phyloP scores from a whole-genome alignment of 306 rosid genomes.

The Rubus parviflorus region DNA sequence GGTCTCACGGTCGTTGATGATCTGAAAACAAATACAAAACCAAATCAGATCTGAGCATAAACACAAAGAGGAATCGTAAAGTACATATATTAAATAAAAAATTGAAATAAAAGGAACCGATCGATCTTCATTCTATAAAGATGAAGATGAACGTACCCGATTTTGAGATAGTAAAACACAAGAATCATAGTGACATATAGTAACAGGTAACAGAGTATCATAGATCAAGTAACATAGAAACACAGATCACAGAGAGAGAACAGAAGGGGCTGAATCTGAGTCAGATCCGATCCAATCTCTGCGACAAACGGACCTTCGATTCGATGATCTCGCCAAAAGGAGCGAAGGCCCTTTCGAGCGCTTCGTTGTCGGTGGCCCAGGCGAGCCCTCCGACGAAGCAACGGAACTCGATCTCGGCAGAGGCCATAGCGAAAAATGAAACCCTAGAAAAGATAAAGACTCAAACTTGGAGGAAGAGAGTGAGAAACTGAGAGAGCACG shows the following conservation, averaged over 20 bases:
- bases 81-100: neutral
- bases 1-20: conserved; percentile 89
- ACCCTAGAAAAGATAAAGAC: neutral
- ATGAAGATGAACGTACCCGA: conserved; percentile 97
- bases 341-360: conserved; percentile 64
- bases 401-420: conserved; percentile 69
- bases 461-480: neutral
- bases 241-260: conserved; percentile 53
- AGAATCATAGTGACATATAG: conserved; percentile 46
- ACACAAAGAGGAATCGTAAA: too few species aligned
- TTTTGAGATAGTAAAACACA: conserved; percentile 48
- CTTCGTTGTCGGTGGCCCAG: conserved; percentile 76
- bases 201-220: conserved; percentile 49
- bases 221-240: conserved; percentile 65
- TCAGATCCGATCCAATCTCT: conserved; percentile 58
- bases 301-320: conserved; percentile 96
- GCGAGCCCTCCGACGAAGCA: conserved; percentile 99
- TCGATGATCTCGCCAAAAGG: conserved; percentile 63
- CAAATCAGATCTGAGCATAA: conserved; percentile 23
- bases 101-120: conserved; percentile 45
- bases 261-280: conserved; percentile 39
- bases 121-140: conserved; percentile 84
- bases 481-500: conserved; percentile 14
- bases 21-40: conserved; percentile 28
- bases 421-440: conserved; percentile 38